Conservation (phyloP, 106 monocot genomes). For the Dendrobium nobile region DNA sequence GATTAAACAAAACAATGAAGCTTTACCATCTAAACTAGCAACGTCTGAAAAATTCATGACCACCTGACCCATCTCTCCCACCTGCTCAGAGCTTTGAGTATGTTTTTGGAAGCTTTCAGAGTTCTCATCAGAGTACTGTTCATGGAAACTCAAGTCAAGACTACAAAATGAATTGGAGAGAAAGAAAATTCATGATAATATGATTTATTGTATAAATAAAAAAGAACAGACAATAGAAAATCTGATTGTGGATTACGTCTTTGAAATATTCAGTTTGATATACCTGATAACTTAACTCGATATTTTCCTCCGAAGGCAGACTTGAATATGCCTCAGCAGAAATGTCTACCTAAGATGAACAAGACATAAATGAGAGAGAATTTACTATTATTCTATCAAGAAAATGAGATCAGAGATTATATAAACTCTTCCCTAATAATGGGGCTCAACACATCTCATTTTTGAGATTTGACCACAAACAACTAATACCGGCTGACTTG, state of each 20-base stretch:
- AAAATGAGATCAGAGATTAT: background rate
- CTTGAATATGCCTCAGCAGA: background rate
- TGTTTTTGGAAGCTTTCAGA: conserved; percentile 9
- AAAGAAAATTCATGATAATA: background rate
- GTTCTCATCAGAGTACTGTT: background rate
- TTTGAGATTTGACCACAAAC: background rate
- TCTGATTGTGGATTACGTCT: background rate
- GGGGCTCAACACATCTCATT: background rate
- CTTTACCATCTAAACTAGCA: conserved; percentile 11
- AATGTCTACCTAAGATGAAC: background rate
- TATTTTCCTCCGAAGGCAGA: conserved; percentile 1
- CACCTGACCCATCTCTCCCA: conserved; percentile 8
- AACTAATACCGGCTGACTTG: background rate
- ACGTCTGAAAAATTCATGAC: background rate
- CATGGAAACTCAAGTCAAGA: background rate
- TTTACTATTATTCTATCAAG: background rate
- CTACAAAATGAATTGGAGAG: background rate
- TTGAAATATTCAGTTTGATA: background rate
- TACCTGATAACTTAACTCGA: conserved; percentile 7
- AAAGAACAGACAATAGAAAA: background rate
- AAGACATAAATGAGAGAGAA: background rate
- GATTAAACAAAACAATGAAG: background rate
- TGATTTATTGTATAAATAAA: background rate
- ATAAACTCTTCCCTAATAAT: background rate
- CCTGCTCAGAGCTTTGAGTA: conserved; percentile 11